phyloP scores from a whole-genome alignment of 2,329 filamentous ascomycete genomes.

The Pseudogymnoascus sp. region DNA sequence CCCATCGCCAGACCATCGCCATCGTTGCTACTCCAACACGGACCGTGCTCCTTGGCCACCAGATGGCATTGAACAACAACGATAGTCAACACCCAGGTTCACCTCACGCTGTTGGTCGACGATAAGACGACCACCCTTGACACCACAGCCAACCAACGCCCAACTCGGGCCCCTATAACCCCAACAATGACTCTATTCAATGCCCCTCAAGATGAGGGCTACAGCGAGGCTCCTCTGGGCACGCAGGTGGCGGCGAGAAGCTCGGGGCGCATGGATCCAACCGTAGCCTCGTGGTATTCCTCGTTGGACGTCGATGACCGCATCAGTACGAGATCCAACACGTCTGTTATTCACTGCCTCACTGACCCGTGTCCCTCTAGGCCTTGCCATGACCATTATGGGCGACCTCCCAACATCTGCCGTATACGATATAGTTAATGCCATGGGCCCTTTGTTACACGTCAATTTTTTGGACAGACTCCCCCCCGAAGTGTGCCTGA shows the following conservation, averaged over 20 bases:
- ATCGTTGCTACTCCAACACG: background rate
- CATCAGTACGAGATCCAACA: constrained; percentile 3
- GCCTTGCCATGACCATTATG: constrained; percentile 72
- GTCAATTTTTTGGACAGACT: constrained; percentile 85
- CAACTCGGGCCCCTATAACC: background rate
- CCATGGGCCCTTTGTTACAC: constrained; percentile 75
- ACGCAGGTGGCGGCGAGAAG: background rate
- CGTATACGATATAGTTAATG: constrained; percentile 72
- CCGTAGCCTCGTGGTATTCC: background rate
- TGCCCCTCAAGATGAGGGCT: constrained; percentile 29
- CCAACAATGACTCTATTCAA: background rate
- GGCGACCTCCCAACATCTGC: constrained; percentile 71
- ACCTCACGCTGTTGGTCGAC: background rate
- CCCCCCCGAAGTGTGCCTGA: constrained; percentile 82
- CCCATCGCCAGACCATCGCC: background rate
- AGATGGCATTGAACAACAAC: background rate
- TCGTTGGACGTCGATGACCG: constrained; percentile 7
- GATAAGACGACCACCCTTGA: background rate
- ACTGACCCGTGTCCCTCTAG: constrained; percentile 37
- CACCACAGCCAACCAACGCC: background rate
- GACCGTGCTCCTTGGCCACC: background rate
- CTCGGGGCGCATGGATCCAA: background rate
- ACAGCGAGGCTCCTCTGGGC: constrained; percentile 28
- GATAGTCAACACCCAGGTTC: background rate
- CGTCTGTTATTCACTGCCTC: background rate